Evolutionary conservation across 345 rosid genomes (phyloP).

Genomic region (Corchorus olitorius): DNA sequence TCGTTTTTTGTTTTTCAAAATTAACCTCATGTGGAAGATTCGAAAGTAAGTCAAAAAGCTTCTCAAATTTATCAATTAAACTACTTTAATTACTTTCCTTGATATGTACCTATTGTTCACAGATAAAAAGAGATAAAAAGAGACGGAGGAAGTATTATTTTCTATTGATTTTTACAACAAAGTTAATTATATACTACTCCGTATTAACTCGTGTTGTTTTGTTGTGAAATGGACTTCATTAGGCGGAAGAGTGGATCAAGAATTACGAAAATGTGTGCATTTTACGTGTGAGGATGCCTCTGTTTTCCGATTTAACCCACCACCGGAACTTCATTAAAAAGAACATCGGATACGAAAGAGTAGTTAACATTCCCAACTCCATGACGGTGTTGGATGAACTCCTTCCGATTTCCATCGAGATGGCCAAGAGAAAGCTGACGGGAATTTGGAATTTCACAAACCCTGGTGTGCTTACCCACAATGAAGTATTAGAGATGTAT

Average conservation of each 20-base stretch:
- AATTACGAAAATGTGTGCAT: conserved; percentile 2
- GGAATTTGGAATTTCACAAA: conserved; percentile 91
- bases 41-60: no score
- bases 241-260: conserved; percentile 2
- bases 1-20: no score
- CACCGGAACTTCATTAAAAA: conserved; percentile 65
- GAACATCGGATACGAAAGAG: conserved; percentile 76
- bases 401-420: conserved; percentile 23
- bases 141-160: no score
- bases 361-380: conserved; percentile 88
- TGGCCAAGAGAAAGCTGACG: conserved; percentile 31
- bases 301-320: not conserved
- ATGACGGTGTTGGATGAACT: conserved; percentile 92
- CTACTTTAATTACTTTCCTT: no score
- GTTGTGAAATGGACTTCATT: not conserved
- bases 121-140: no score
- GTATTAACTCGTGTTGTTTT: not conserved
- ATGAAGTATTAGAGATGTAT: conserved; percentile 85
- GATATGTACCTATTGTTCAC: no score
- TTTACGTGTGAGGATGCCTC: not conserved
- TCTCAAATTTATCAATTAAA: no score
- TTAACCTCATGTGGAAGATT: no score
- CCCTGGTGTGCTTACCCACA: conserved; percentile 89
- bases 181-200: no score
- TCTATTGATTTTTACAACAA: no score